Conservation (phyloP, 345 rosid genomes). For the Eucalyptus guilfoylei region DNA sequence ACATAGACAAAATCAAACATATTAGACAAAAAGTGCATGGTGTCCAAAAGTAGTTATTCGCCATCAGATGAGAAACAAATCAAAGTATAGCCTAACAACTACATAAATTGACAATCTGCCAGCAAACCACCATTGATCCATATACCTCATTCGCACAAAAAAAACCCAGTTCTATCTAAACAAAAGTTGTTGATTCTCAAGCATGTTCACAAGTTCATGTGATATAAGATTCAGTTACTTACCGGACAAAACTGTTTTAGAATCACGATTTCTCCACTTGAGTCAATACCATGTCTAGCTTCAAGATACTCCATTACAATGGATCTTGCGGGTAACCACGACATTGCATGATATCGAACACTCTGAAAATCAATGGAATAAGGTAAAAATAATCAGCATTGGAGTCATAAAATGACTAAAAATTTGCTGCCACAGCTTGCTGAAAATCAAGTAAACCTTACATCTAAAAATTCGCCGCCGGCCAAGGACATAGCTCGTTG, state of each 20-base stretch:
- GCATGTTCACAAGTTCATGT: background rate
- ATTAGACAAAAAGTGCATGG: background rate
- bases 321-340: conserved; percentile 89
- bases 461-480: conserved; percentile 78
- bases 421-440: background rate
- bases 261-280: conserved; percentile 86
- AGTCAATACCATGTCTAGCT: conserved; percentile 47
- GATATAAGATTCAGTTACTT: conserved; percentile 10
- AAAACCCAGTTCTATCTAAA: background rate
- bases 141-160: background rate
- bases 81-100: background rate
- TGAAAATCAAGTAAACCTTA: conserved; percentile 12
- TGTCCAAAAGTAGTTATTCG: background rate
- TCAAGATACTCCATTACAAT: conserved; percentile 65
- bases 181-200: background rate
- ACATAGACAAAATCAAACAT: background rate
- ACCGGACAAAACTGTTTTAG: conserved; percentile 64
- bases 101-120: background rate
- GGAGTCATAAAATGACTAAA: background rate
- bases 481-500: conserved; percentile 69
- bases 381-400: background rate
- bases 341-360: conserved; percentile 58
- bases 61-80: background rate
- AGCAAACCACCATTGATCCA: background rate
- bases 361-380: conserved; percentile 26